Percentiles rank a stretch among this genome's conserved stretches.
phyloP scores from a whole-genome alignment of 495 filamentous ascomycete species.

The Pseudotulostoma volvatum region DNA sequence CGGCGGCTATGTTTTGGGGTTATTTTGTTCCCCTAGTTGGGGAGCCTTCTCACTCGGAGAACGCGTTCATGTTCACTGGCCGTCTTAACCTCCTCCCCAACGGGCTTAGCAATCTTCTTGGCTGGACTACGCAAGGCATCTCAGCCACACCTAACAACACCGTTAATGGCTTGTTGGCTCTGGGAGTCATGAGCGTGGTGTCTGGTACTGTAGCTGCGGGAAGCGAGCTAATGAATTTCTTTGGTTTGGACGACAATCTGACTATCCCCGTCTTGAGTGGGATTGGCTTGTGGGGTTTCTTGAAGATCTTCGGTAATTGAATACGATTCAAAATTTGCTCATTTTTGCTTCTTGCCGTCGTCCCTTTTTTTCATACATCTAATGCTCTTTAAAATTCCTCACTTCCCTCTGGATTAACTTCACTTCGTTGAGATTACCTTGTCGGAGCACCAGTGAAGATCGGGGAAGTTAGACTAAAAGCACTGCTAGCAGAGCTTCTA shows the following conservation, averaged over 20 bases:
- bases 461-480: too few species aligned
- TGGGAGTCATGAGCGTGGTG: conserved; percentile 74
- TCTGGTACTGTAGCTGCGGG: conserved; percentile 73
- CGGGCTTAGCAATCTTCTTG: conserved; percentile 30
- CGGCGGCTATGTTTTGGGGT: conserved; percentile 78
- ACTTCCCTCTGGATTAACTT: too few species aligned
- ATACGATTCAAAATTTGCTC: too few species aligned
- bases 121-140: conserved; percentile 14
- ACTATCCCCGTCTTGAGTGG: conserved; percentile 89
- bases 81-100: conserved; percentile 44
- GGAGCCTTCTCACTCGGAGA: conserved; percentile 46
- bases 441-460: too few species aligned
- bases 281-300: conserved; percentile 78
- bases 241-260: conserved; percentile 90
- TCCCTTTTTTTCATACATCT: too few species aligned
- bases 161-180: conserved; percentile 48
- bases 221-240: conserved; percentile 82
- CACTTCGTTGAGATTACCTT: too few species aligned
- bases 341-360: too few species aligned
- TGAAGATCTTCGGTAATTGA: conserved; percentile 86
- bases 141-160: conserved; percentile 28
- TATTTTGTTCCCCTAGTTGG: conserved; percentile 55
- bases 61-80: conserved; percentile 71
- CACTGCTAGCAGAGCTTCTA: too few species aligned
- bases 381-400: too few species aligned